A percentile compares a stretch with the other conserved stretches of the same genome.
phyloP scores from a whole-genome alignment of 345 rosid species.

The Corymbia maculata region DNA sequence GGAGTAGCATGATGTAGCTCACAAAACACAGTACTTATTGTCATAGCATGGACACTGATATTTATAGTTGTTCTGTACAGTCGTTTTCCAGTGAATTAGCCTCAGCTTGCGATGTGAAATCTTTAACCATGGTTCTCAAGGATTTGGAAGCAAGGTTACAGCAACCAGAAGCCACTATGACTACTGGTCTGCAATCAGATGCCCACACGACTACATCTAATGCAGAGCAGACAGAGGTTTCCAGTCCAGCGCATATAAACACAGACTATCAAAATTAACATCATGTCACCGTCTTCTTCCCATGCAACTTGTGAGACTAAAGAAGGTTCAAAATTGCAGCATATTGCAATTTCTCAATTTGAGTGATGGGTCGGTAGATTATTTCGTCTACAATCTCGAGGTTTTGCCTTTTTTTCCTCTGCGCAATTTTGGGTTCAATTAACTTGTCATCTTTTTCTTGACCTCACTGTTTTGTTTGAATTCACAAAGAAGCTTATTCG shows the following conservation, averaged over 20 bases:
- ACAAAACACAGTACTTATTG: background rate
- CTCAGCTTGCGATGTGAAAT: slow-evolving; percentile 39
- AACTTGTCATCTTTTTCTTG: background rate
- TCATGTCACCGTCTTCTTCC: background rate
- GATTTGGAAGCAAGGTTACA: slow-evolving; percentile 63
- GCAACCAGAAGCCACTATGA: slow-evolving; percentile 22
- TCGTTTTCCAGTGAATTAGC: slow-evolving; percentile 23
- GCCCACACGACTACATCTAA: background rate
- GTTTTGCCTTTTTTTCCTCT: background rate
- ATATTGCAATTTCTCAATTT: background rate
- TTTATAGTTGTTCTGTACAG: slow-evolving; percentile 19
- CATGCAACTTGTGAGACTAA: background rate
- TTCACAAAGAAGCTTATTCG: background rate
- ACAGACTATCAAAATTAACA: background rate
- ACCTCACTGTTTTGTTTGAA: background rate
- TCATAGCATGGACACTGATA: background rate
- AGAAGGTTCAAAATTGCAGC: background rate
- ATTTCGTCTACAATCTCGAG: background rate
- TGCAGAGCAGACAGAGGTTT: background rate
- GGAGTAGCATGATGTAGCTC: background rate
- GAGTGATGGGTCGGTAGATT: background rate
- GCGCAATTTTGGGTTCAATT: background rate
- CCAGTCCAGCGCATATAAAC: background rate
- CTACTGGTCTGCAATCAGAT: background rate
- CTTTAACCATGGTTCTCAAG: slow-evolving; percentile 44